phyloP scores from a whole-genome alignment of 495 filamentous ascomycete genomes.

The Penicillium bovifimosum region DNA sequence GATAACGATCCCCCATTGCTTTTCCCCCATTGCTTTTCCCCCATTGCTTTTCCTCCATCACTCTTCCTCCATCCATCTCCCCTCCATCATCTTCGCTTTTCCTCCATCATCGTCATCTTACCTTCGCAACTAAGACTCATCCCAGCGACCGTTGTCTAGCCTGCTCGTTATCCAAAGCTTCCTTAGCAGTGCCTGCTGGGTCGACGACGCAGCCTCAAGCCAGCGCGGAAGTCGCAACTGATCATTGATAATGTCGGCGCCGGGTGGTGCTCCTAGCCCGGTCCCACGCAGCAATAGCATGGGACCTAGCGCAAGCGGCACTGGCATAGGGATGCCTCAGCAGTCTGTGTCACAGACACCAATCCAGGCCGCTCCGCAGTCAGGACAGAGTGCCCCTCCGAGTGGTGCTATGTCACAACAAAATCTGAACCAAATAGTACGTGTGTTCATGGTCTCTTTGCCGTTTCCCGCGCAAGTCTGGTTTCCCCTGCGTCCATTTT shows the following conservation, averaged over 20 bases:
- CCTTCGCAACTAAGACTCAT: no score
- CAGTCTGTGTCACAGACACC: slow-evolving; percentile 39
- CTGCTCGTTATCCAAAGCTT: no score
- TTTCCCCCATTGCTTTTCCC: no score
- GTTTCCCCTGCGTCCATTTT: background rate
- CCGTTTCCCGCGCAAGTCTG: background rate
- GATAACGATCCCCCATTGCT: background rate
- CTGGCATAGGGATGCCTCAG: slow-evolving; percentile 46
- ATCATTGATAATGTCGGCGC: slow-evolving; percentile 36
- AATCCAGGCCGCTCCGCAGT: slow-evolving; percentile 32
- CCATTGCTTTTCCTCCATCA: no score
- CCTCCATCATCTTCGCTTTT: no score
- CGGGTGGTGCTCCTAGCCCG: slow-evolving; percentile 45
- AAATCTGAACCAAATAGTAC: slow-evolving; percentile 93
- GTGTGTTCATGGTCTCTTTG: slow-evolving; percentile 23
- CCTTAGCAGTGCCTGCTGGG: no score
- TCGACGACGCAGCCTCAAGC: background rate
- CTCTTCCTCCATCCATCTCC: no score
- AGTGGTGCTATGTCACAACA: slow-evolving; percentile 63
- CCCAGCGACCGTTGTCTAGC: no score
- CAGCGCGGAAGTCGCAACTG: background rate
- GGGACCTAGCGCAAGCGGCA: slow-evolving; percentile 38
- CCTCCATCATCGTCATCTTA: no score
- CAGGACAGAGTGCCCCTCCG: slow-evolving; percentile 37
- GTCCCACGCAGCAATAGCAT: slow-evolving; percentile 48